Conservation (phyloP, 352 stramenopile genomes). For the Nothophytophthora sp. region DNA sequence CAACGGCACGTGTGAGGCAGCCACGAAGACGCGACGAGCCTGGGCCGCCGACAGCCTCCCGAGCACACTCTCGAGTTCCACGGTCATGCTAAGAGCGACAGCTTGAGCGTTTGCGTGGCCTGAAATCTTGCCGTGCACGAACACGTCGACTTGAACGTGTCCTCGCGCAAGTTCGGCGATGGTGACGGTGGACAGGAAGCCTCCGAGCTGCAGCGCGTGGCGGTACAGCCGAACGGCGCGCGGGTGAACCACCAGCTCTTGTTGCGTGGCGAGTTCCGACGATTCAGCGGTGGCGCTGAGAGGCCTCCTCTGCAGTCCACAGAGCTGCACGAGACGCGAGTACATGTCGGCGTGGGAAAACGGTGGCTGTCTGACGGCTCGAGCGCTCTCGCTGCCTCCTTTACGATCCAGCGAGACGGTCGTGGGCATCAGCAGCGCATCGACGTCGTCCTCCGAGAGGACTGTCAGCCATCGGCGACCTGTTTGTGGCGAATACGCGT, state of each 20-base stretch:
- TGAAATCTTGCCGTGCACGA: slow-evolving; percentile 37
- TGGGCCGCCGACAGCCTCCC: slow-evolving; percentile 44
- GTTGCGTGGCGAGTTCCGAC: slow-evolving; percentile 9
- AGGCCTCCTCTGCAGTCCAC: slow-evolving; percentile 36
- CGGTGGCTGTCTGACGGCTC: slow-evolving; percentile 44
- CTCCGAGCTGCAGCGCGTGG: slow-evolving; percentile 42
- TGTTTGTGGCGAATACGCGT: slow-evolving; percentile 57
- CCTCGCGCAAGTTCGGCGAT: slow-evolving; percentile 63
- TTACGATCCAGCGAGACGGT: slow-evolving; percentile 36
- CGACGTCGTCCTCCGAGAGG: slow-evolving; percentile 57
- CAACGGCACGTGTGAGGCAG: slow-evolving; percentile 25
- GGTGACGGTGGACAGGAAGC: slow-evolving; percentile 51
- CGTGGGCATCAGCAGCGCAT: slow-evolving; percentile 64
- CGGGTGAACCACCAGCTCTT: slow-evolving; percentile 51
- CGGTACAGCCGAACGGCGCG: slow-evolving; percentile 54
- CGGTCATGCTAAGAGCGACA: slow-evolving; percentile 14
- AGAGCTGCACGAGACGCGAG: slow-evolving; percentile 54
- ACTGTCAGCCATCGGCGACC: slow-evolving; percentile 53
- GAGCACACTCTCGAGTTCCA: slow-evolving; percentile 61
- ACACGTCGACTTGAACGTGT: slow-evolving; percentile 60
- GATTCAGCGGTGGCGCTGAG: slow-evolving; percentile 3
- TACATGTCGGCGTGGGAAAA: slow-evolving; percentile 60
- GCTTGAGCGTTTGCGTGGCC: slow-evolving; percentile 2
- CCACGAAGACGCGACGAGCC: slow-evolving; percentile 32
- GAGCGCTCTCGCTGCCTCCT: no score